A percentile compares a stretch with the other conserved stretches of the same genome.
phyloP scores from a whole-genome alignment of 257 asterid species.

The Jaltomata sinuosa region DNA sequence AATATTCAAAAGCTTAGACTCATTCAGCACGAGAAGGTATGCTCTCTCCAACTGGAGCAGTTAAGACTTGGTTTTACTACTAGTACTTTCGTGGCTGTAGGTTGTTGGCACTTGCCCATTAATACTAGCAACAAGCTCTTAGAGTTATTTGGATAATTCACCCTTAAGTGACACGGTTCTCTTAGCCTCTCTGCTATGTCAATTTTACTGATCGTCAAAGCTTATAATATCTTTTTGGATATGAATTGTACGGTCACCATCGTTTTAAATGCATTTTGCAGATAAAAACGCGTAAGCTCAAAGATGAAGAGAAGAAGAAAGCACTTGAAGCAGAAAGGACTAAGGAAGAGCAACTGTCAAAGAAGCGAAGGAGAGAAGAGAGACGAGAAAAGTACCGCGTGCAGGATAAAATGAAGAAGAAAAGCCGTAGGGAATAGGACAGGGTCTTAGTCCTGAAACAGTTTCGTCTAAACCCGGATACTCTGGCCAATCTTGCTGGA shows the following conservation, averaged over 20 bases:
- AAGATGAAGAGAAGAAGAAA: slow-evolving; percentile 57
- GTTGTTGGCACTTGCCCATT: background rate
- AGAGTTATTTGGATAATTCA: background rate
- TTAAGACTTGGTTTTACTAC: background rate
- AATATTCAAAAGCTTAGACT: slow-evolving; percentile 68
- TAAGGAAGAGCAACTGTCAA: slow-evolving; percentile 68
- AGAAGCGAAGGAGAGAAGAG: slow-evolving; percentile 86
- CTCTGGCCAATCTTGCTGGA: background rate
- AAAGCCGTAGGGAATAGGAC: slow-evolving; percentile 33
- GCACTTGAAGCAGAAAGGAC: slow-evolving; percentile 41
- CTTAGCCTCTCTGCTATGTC: background rate
- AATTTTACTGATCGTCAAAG: background rate
- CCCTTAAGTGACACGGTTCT: background rate
- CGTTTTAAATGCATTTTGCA: slow-evolving; percentile 11
- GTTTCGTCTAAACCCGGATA: background rate
- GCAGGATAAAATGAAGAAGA: slow-evolving; percentile 73
- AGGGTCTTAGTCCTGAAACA: background rate
- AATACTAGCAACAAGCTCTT: background rate
- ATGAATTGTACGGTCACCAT: background rate
- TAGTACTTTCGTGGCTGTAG: background rate
- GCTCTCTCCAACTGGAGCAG: background rate
- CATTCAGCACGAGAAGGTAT: slow-evolving; percentile 60
- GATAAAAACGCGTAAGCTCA: slow-evolving; percentile 57
- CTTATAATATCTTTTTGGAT: background rate
- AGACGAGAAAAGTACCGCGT: slow-evolving; percentile 59